These are phyloP conservation scores for Bauhinia variegata DNA, from an alignment of 306 rosid genomes.

Conservation along the genomic window DNA sequence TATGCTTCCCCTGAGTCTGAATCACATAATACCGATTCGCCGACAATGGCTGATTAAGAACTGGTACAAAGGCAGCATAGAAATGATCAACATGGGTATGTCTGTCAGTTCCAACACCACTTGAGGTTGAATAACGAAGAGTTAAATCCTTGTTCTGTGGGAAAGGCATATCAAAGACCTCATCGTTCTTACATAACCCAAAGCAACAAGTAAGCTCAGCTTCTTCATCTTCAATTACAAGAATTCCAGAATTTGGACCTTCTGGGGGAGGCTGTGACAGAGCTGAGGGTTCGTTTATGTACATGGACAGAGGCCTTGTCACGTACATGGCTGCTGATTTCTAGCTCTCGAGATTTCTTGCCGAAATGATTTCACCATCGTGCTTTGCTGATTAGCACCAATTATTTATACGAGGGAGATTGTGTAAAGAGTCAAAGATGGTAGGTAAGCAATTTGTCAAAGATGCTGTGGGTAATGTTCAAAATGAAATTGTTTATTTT, in stretches of 20 bases:
- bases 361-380: too few species aligned
- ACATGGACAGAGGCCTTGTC: conserved; percentile 24
- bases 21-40: conserved; percentile 49
- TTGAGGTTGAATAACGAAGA: background rate
- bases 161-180: conserved; percentile 2
- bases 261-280: background rate
- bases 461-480: too few species aligned
- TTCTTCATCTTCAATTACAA: conserved; percentile 11
- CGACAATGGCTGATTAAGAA: conserved; percentile 48
- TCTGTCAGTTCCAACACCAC: background rate
- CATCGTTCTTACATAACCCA: background rate
- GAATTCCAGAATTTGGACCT: background rate
- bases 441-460: background rate
- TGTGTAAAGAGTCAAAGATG: background rate
- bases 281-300: background rate
- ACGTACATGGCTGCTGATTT: background rate
- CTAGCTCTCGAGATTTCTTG: background rate
- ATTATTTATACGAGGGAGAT: background rate
- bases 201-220: conserved; percentile 1
- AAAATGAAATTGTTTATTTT: too few species aligned
- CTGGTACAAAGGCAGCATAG: conserved; percentile 47
- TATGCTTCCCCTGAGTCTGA: conserved; percentile 40
- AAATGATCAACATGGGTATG: background rate
- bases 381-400: background rate
- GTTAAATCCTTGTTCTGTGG: conserved; percentile 31